A percentile compares a stretch with the other conserved stretches of the same genome.
phyloP scores from a whole-genome alignment of 2,329 filamentous ascomycete species.

The Diaporthe capsici region DNA sequence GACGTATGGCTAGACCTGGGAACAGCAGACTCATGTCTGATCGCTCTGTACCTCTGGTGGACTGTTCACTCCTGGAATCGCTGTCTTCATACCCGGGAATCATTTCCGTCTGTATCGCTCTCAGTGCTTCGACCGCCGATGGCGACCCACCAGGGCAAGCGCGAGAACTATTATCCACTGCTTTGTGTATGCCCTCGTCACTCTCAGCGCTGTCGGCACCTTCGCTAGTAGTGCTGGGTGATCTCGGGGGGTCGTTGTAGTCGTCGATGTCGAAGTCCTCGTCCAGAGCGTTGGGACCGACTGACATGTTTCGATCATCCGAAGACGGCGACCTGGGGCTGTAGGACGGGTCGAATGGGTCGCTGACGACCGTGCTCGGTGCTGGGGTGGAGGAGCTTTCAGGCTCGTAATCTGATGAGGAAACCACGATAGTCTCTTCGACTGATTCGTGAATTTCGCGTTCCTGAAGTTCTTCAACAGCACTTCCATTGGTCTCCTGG shows the following conservation, averaged over 20 bases:
- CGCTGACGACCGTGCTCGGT: not conserved
- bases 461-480: fast-evolving
- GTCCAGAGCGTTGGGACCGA: not conserved
- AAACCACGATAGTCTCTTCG: not conserved
- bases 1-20: not conserved
- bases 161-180: too few species aligned
- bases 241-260: not conserved
- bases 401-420: not conserved
- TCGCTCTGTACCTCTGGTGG: too few species aligned
- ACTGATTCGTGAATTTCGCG: too few species aligned
- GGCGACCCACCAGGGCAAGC: not conserved
- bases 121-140: not conserved
- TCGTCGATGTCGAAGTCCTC: not conserved
- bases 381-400: not conserved
- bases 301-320: not conserved
- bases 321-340: not conserved
- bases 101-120: not conserved
- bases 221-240: not conserved
- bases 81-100: not conserved
- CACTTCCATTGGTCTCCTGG: not conserved
- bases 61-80: not conserved
- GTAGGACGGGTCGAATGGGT: not conserved
- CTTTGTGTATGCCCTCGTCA: too few species aligned
- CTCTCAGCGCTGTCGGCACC: too few species aligned
- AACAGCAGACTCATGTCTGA: not conserved